A percentile compares a stretch with the other conserved stretches of the same genome.
Conservation (phyloP, 2,329 filamentous ascomycete genomes). For the Parastagonospora avenae region DNA sequence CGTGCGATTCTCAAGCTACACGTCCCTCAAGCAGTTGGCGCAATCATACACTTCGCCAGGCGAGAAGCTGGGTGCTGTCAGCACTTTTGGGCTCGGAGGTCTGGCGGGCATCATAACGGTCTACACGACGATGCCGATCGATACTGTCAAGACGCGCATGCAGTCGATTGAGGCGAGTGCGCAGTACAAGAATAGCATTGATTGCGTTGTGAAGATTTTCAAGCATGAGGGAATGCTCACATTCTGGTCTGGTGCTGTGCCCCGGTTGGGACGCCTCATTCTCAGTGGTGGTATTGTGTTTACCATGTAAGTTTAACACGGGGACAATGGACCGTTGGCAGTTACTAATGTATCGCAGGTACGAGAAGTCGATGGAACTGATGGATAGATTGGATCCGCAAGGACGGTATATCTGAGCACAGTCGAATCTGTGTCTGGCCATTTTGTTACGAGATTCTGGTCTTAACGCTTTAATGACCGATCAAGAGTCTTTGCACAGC, state of each 20-base stretch:
- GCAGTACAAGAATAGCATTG: slow-evolving; percentile 85
- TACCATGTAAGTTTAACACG: slow-evolving; percentile 69
- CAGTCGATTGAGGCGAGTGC: slow-evolving; percentile 86
- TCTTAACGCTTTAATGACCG: too few relatives aligned
- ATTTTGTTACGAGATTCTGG: neutral
- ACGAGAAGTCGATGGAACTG: slow-evolving; percentile 94
- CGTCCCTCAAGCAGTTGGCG: slow-evolving; percentile 85
- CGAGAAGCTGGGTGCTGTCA: slow-evolving; percentile 86
- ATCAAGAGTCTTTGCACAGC: too few relatives aligned
- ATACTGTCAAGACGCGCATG: slow-evolving; percentile 97
- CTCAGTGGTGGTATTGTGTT: slow-evolving; percentile 97
- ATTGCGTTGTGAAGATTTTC: slow-evolving; percentile 82
- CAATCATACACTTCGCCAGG: slow-evolving; percentile 91
- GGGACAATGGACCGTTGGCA: too few relatives aligned
- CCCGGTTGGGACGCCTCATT: slow-evolving; percentile 80
- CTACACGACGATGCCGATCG: slow-evolving; percentile 71
- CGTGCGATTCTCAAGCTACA: slow-evolving; percentile 89
- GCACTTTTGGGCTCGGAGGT: slow-evolving; percentile 90
- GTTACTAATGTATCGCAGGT: too few relatives aligned
- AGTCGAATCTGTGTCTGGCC: neutral
- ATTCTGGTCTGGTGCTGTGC: slow-evolving; percentile 92
- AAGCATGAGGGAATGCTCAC: slow-evolving; percentile 87
- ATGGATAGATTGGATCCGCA: slow-evolving; percentile 82
- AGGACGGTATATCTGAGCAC: slow-evolving; percentile 72
- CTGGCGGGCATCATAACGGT: slow-evolving; percentile 91